These are phyloP conservation scores for Aspergillus coremiiformis DNA, from an alignment of 495 filamentous ascomycete species.

Conservation along the genomic window DNA sequence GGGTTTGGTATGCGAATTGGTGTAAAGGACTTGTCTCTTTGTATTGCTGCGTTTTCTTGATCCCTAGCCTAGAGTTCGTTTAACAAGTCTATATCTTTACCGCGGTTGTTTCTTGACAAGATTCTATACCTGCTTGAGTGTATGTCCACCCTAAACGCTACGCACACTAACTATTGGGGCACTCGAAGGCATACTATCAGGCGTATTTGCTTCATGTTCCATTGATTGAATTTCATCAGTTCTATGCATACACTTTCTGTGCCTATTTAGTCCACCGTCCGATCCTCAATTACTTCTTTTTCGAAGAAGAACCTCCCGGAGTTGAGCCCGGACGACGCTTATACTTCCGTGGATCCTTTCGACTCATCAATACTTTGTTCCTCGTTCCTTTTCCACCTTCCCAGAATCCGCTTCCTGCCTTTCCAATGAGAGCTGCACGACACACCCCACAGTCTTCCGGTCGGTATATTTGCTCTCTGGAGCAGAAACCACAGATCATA, in stretches of 20 bases:
- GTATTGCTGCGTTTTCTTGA: neutral
- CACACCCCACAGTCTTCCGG: conserved; percentile 77
- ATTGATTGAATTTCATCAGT: too few species aligned
- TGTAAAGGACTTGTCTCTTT: neutral
- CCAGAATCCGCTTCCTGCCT: conserved; percentile 73
- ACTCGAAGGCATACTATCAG: too few species aligned
- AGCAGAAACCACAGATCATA: conserved; percentile 85
- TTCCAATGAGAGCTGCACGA: conserved; percentile 63
- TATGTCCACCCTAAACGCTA: neutral
- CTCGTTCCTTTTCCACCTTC: conserved; percentile 86
- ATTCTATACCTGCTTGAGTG: neutral
- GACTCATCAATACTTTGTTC: conserved; percentile 60
- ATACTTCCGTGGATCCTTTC: conserved; percentile 69
- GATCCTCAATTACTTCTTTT: conserved; percentile 21
- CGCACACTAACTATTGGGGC: too few species aligned
- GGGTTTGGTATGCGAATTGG: neutral
- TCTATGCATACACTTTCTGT: too few species aligned
- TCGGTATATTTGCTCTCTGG: conserved; percentile 74
- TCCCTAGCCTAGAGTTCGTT: neutral
- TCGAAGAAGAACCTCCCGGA: conserved; percentile 29
- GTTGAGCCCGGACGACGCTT: conserved; percentile 38
- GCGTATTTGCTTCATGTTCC: too few species aligned
- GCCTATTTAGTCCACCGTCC: too few species aligned
- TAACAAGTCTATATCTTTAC: neutral
- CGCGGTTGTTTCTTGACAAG: neutral